Conservation (phyloP, 140 eudicot species). For the Senecio squalidus region DNA sequence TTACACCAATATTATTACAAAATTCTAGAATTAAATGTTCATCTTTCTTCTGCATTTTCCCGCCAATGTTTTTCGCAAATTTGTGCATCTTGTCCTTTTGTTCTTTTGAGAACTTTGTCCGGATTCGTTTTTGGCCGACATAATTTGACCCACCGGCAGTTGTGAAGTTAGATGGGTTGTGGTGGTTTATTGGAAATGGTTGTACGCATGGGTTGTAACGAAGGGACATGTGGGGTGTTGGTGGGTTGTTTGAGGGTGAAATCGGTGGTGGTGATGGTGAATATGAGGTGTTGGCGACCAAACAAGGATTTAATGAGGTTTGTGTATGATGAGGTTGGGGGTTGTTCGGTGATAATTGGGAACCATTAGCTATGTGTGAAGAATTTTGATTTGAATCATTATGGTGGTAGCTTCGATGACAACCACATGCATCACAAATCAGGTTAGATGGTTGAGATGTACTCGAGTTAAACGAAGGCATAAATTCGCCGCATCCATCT, state of each 20-base stretch:
- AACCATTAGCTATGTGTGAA: slow-evolving; percentile 13
- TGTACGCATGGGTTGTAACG: background rate
- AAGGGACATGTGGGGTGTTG: background rate
- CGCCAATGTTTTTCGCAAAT: slow-evolving; percentile 51
- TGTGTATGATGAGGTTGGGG: background rate
- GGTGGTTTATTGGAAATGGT: background rate
- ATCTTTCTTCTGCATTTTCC: slow-evolving; percentile 61
- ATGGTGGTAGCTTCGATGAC: slow-evolving; percentile 81
- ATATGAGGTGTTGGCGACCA: background rate
- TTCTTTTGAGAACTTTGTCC: slow-evolving; percentile 41
- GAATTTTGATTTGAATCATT: too few relatives aligned
- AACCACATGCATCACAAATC: slow-evolving; percentile 60
- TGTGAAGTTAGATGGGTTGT: background rate
- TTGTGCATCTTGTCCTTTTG: slow-evolving; percentile 62
- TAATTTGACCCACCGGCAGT: slow-evolving; percentile 3
- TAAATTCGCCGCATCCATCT: slow-evolving; percentile 71
- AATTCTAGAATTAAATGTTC: slow-evolving; percentile 33
- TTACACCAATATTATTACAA: slow-evolving; percentile 50
- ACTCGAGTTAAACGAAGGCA: slow-evolving; percentile 31
- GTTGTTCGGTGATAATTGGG: slow-evolving; percentile 17
- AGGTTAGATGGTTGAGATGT: slow-evolving; percentile 45
- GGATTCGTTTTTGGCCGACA: slow-evolving; percentile 27
- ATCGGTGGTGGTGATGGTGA: slow-evolving; percentile 3
- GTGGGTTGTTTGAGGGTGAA: background rate
- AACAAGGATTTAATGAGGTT: too few relatives aligned